Conservation (phyloP, 2,329 filamentous ascomycete species). For the Cladophialophora psammophila region DNA sequence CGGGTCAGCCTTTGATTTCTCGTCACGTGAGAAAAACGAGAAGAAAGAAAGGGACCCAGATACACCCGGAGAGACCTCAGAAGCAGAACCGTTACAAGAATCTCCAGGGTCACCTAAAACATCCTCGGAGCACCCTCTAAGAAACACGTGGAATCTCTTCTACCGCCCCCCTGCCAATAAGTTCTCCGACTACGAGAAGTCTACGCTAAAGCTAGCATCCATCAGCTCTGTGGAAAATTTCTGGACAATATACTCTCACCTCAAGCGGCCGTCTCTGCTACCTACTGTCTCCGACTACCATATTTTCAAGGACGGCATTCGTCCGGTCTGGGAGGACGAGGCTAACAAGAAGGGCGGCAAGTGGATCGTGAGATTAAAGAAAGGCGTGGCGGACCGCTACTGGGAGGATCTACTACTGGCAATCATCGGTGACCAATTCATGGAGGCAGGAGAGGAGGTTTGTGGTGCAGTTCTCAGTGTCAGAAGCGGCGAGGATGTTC, state of each 20-base stretch:
- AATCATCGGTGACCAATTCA: conserved; percentile 92
- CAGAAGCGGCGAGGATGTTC: conserved; percentile 91
- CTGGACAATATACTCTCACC: conserved; percentile 84
- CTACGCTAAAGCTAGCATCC: conserved; percentile 82
- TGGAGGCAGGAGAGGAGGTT: conserved; percentile 89
- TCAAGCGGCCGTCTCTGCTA: conserved; percentile 86
- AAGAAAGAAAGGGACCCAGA: conserved; percentile 65
- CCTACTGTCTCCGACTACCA: conserved; percentile 97
- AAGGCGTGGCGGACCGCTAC: conserved; percentile 93
- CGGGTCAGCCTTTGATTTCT: conserved; percentile 79
- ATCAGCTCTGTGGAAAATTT: conserved; percentile 89
- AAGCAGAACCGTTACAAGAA: conserved; percentile 47
- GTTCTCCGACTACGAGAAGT: conserved; percentile 98
- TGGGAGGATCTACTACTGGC: conserved; percentile 95
- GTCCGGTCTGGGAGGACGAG: conserved; percentile 98
- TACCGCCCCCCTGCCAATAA: conserved; percentile 89
- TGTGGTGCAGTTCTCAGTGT: conserved; percentile 95
- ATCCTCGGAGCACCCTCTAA: conserved; percentile 66
- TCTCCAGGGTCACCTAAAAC: conserved; percentile 46
- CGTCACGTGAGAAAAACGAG: conserved; percentile 73
- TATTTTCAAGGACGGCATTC: conserved; percentile 93
- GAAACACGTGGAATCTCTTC: conserved; percentile 94
- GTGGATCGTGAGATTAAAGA: conserved; percentile 96
- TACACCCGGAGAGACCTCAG: conserved; percentile 44
- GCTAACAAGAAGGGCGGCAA: conserved; percentile 96